These are phyloP conservation scores for Xylariaceae sp. DNA, from an alignment of 2,329 filamentous ascomycete species.

Conservation along the genomic window DNA sequence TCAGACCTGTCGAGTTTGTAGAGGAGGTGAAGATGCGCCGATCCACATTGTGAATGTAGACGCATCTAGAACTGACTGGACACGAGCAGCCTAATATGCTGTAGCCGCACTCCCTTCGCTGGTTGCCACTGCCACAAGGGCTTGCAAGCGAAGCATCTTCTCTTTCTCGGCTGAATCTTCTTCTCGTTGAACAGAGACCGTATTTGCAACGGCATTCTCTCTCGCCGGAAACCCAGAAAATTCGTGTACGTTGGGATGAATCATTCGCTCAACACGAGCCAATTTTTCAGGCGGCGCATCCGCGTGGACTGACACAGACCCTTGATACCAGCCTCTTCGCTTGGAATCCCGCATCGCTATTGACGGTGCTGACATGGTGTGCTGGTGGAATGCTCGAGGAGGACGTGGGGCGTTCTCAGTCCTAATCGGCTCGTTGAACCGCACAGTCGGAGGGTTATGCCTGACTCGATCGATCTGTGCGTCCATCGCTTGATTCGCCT, in stretches of 20 bases:
- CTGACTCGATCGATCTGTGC: constrained; percentile 53
- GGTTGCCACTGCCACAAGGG: constrained; percentile 64
- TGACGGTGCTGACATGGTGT: constrained; percentile 59
- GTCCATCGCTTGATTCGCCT: constrained; percentile 54
- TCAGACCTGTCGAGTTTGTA: not conserved
- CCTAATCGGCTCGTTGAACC: constrained; percentile 51
- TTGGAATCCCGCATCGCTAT: constrained; percentile 59
- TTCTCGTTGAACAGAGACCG: constrained; percentile 30
- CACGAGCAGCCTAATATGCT: constrained; percentile 25
- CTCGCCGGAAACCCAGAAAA: constrained; percentile 51
- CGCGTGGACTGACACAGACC: constrained; percentile 39
- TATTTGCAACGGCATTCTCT: constrained; percentile 27
- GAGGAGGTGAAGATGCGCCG: not conserved
- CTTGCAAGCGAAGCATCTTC: constrained; percentile 57
- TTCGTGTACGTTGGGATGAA: constrained; percentile 54
- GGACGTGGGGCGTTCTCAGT: constrained; percentile 22
- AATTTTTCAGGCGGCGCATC: constrained; percentile 39
- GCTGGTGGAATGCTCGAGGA: constrained; percentile 45
- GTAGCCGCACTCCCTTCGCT: constrained; percentile 46
- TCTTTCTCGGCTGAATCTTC: constrained; percentile 36
- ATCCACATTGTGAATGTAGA: not conserved
- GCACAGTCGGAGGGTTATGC: constrained; percentile 45
- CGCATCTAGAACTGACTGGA: not conserved
- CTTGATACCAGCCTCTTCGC: constrained; percentile 71
- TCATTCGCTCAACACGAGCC: constrained; percentile 54